A percentile compares a stretch with the other conserved stretches of the same genome.
Evolutionary conservation across 2,329 filamentous ascomycete genomes (phyloP).

Genomic region (Monosporascus sp.): DNA sequence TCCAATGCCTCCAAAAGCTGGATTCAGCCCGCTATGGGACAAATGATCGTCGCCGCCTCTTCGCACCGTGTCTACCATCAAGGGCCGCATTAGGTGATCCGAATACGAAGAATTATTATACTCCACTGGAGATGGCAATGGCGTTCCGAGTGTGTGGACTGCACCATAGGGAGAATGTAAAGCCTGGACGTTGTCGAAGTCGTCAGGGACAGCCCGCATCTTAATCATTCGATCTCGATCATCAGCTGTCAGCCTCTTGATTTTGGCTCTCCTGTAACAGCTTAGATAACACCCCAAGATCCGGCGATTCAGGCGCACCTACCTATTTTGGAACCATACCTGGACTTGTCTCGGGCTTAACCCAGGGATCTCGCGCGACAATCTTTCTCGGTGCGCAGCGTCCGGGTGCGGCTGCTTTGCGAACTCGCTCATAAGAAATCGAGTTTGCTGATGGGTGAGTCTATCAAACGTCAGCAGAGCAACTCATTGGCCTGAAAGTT

Average conservation of each 20-base stretch:
- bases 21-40: constrained; percentile 62
- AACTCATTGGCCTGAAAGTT: background rate
- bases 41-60: constrained; percentile 60
- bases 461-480: constrained; percentile 45
- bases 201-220: constrained; percentile 66
- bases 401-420: constrained; percentile 92
- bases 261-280: constrained; percentile 57
- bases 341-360: constrained; percentile 90
- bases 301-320: constrained; percentile 25
- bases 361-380: constrained; percentile 87
- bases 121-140: constrained; percentile 45
- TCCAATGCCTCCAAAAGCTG: constrained; percentile 61
- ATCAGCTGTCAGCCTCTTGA: constrained; percentile 66
- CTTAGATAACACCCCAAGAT: constrained; percentile 19
- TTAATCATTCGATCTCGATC: constrained; percentile 68
- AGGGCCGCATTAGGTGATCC: constrained; percentile 60
- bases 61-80: constrained; percentile 65
- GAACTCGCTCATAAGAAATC: constrained; percentile 96
- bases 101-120: constrained; percentile 46
- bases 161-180: constrained; percentile 64
- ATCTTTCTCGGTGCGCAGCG: constrained; percentile 79
- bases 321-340: constrained; percentile 99
- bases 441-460: constrained; percentile 93
- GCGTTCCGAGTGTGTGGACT: constrained; percentile 46
- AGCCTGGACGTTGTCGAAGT: constrained; percentile 66